A percentile compares a stretch with the other conserved stretches of the same genome.
phyloP scores from a whole-genome alignment of 345 rosid genomes.

The Salix dunnii region DNA sequence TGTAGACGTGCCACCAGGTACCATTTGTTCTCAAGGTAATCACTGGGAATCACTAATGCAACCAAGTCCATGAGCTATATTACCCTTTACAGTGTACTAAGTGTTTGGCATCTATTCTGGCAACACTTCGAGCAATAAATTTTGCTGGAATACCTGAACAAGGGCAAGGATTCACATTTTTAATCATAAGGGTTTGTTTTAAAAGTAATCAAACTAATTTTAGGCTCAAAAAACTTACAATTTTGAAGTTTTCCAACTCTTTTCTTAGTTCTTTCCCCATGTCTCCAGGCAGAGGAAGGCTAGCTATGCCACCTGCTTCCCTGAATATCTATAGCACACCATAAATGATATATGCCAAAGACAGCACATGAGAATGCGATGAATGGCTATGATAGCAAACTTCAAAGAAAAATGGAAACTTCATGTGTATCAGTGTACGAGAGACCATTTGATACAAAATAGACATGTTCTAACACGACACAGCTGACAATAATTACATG shows the following conservation, averaged over 20 bases:
- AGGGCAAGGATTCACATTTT: slow-evolving; percentile 5
- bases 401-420: background rate
- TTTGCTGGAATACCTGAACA: slow-evolving; percentile 43
- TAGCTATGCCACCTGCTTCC: slow-evolving; percentile 18
- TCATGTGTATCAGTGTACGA: too few species aligned
- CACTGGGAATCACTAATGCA: background rate
- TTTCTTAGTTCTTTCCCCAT: slow-evolving; percentile 22
- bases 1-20: background rate
- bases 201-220: background rate
- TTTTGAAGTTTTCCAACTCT: slow-evolving; percentile 42
- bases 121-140: slow-evolving; percentile 29
- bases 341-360: background rate
- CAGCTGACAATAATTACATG: too few species aligned
- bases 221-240: slow-evolving; percentile 26
- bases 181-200: background rate
- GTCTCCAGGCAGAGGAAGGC: slow-evolving; percentile 14
- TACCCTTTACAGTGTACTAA: background rate
- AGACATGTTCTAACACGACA: too few species aligned
- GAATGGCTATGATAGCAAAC: background rate
- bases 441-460: too few species aligned
- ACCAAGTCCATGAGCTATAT: background rate
- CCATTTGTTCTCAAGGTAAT: background rate
- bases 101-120: slow-evolving; percentile 7
- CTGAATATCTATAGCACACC: slow-evolving; percentile 35
- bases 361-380: background rate